Base-by-base conservation (phyloP, 805 yeast species). In the Suhomyces canberraensis region DNA sequence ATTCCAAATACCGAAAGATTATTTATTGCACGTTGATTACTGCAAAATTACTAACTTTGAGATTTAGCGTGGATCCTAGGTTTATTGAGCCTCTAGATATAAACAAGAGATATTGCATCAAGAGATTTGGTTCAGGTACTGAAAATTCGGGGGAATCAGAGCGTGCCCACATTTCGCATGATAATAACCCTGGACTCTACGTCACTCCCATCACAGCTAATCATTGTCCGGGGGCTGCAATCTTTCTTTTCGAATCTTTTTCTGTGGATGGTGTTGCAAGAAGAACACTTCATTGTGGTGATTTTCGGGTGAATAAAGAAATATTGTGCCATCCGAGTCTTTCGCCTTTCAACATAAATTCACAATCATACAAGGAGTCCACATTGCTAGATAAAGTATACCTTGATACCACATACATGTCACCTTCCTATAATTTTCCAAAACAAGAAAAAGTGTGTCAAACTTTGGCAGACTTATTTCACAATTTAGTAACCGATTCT, bases 151-250 rank as follows among this genome's bases (percentile, higher is more conserved):
- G 41, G 8, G 38, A 39, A 2, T 38, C 35, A 7, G 49, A 48
- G 18, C 58, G 56, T 8, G 60, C 54, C 3, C 29, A 29, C 14
- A 41, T 42, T 13, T 29, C 42, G 7, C 29, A 25, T 1, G 44
- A 30, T 8, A 38, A 19, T n/a, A 31, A 32, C 1, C 62, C 69
- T 0, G 71, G 70, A 1, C 47, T 69, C 0, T 68, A 67, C 24
- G 89, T 88, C 0, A 74, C 79, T 0, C 66, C 81, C 9, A 60
- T 83, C 4, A 89, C 86, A 47, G 98, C 98, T 0, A 91, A 93
- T 49, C 98, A 93, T 60, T 93, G 98, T 59, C 98, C 98, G 1
- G 98, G 98, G 2, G 87, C 97, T 3, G 87, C 78, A 0, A 75
- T 93, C 0, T 84, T 90, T 41, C 59, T 89, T 9, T 84, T 87